phyloP scores from a whole-genome alignment of 805 yeast species.

The Brettanomyces sp. region DNA sequence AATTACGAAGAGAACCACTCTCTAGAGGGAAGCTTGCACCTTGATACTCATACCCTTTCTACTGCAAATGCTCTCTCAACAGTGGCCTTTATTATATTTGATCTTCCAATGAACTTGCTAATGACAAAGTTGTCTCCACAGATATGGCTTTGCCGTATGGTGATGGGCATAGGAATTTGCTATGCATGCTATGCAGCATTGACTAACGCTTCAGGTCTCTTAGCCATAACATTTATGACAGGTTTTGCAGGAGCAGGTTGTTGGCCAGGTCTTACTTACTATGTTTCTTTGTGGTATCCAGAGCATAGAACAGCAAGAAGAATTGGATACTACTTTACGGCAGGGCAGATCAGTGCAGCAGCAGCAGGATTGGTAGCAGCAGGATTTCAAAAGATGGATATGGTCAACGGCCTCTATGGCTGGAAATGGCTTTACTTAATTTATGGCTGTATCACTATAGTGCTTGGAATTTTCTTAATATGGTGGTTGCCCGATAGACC shows the following conservation, averaged over 20 bases:
- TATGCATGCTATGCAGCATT: slow-evolving; percentile 66
- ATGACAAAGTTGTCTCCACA: slow-evolving; percentile 81
- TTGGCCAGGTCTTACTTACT: slow-evolving; percentile 87
- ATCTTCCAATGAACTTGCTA: slow-evolving; percentile 77
- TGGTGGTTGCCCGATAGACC: slow-evolving; percentile 91
- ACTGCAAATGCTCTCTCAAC: slow-evolving; percentile 74
- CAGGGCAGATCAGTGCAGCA: slow-evolving; percentile 84
- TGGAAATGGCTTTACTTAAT: slow-evolving; percentile 82
- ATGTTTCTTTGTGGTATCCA: slow-evolving; percentile 79
- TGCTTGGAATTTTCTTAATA: slow-evolving; percentile 51
- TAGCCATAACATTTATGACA: slow-evolving; percentile 61
- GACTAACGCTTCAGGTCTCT: slow-evolving; percentile 45
- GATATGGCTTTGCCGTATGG: slow-evolving; percentile 74
- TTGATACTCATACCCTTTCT: slow-evolving; percentile 50
- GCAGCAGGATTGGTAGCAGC: slow-evolving; percentile 82
- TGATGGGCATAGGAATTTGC: slow-evolving; percentile 67
- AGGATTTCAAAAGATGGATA: slow-evolving; percentile 80
- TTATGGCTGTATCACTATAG: slow-evolving; percentile 62
- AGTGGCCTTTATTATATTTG: slow-evolving; percentile 77
- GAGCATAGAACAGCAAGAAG: slow-evolving; percentile 64
- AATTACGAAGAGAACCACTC: slow-evolving; percentile 56
- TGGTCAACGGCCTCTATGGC: slow-evolving; percentile 61
- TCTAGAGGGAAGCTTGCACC: slow-evolving; percentile 37
- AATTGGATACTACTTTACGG: slow-evolving; percentile 84
- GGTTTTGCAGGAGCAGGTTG: slow-evolving; percentile 80